Conservation (phyloP, 2,329 filamentous ascomycete species). For the Aureobasidium sp. region DNA sequence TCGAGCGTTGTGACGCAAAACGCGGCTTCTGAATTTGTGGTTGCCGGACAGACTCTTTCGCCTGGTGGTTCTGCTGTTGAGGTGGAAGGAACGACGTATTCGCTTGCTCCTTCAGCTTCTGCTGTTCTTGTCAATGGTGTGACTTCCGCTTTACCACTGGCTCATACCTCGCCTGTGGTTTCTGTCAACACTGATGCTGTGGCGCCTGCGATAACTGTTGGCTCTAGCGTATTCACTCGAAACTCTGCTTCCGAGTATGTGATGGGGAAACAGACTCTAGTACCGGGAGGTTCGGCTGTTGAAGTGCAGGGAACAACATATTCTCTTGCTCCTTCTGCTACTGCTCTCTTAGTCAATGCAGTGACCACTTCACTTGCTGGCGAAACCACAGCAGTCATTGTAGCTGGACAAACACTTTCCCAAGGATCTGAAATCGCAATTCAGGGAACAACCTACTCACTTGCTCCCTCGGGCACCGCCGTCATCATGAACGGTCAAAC, state of each 20-base stretch:
- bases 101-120: constrained; percentile 24
- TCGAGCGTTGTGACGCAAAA: constrained; percentile 17
- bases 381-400: neutral
- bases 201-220: neutral
- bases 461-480: neutral
- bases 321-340: constrained; percentile 25
- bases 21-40: constrained; percentile 13
- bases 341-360: neutral
- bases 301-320: constrained; percentile 14
- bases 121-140: neutral
- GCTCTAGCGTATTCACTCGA: neutral
- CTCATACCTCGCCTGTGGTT: neutral
- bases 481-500: neutral
- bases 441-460: neutral
- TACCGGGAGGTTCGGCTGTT: constrained; percentile 9
- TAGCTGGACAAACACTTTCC: neutral
- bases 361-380: neutral
- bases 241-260: neutral
- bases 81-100: constrained; percentile 17
- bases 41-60: constrained; percentile 16
- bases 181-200: neutral
- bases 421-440: neutral
- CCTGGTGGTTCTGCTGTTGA: constrained; percentile 13
- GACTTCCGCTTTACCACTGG: neutral
- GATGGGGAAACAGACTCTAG: neutral